Evolutionary conservation across 352 stramenopile species (phyloP), one percentile per base, ranked within the genome.

Genomic region (Phytophthora ramorum): DNA sequence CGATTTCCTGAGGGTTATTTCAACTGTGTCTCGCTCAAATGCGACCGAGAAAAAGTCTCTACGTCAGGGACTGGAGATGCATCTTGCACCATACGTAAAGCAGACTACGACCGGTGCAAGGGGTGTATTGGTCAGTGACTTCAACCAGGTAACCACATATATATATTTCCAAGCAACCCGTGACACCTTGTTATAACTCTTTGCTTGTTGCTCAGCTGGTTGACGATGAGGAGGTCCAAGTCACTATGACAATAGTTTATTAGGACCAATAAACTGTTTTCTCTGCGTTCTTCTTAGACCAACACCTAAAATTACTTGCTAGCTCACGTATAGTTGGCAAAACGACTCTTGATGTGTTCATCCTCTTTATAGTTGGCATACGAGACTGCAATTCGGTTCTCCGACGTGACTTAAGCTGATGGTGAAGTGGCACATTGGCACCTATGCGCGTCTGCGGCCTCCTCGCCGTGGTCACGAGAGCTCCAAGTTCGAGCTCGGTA

Each of bases 341-440:
- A 75, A 71, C 66, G 54, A 46, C 56, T 66, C 8, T 17, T 20
- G 13, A 34, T 32, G 12, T 26, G 14, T 35, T 34, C n/a, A n/a
- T 35, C 35, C n/a, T 48, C 12, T 54, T 26, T 40, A 41, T 34
- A 52, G 38, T 54, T 34, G 16, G 40, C 19, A 48, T 32, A 45
- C 30, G 32, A 58, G 43, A 5, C 13, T 13, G 34, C 1, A 34
- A 20, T 14, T 40, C 7, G 50, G 14, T 17, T 43, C 44, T 12
- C 38, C 8, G n/a, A 22, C 6, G 44, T 17, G 32, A 12, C 49
- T 38, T 14, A 35, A 44, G 28, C 16, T 34, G 10, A 90, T 88
- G 80, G 73, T 91, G 49, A 91, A 88, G 69, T 94, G 85, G 81
- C 71, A 82, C 55, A 94, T 92, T 66, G 85, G 76, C 51, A 94